Percentiles rank a stretch among this genome's conserved stretches.
phyloP scores from a whole-genome alignment of 345 rosid genomes.

The Rhizophora mangle region DNA sequence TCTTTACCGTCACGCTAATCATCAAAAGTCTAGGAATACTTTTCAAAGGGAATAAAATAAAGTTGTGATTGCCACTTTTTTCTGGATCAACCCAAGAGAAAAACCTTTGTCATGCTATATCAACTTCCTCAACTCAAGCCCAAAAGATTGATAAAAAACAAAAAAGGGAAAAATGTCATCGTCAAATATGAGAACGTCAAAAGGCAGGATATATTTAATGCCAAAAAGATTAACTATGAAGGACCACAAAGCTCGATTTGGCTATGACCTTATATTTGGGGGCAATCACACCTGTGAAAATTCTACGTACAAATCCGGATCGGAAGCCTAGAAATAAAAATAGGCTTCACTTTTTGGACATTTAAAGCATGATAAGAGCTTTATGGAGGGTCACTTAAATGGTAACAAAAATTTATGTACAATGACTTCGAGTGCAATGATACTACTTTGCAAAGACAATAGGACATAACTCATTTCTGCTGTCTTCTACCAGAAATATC shows the following conservation, averaged over 20 bases:
- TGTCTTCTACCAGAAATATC: background rate
- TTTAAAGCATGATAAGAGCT: too few relatives aligned
- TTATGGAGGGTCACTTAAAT: too few relatives aligned
- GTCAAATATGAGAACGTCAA: constrained; percentile 5
- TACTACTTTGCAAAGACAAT: too few relatives aligned
- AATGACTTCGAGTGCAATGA: too few relatives aligned
- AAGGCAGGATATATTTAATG: background rate
- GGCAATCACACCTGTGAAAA: background rate
- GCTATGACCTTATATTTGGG: background rate
- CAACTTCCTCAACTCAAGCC: constrained; percentile 12
- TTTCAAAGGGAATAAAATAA: constrained; percentile 16
- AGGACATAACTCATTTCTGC: too few relatives aligned
- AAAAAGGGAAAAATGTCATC: background rate
- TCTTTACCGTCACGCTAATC: constrained; percentile 5
- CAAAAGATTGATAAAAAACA: background rate
- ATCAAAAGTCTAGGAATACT: background rate
- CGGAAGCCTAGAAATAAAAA: too few relatives aligned
- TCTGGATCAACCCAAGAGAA: constrained; percentile 18
- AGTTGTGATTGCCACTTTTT: constrained; percentile 16
- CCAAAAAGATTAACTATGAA: background rate
- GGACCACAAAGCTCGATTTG: background rate
- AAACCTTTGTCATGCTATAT: constrained; percentile 14
- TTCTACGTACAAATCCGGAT: background rate
- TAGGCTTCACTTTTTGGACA: too few relatives aligned
- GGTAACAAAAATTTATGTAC: too few relatives aligned